Evolutionary conservation across 192 early-diverging fungal species (phyloP).

Genomic region (Rhizoclosmatium globosum): DNA sequence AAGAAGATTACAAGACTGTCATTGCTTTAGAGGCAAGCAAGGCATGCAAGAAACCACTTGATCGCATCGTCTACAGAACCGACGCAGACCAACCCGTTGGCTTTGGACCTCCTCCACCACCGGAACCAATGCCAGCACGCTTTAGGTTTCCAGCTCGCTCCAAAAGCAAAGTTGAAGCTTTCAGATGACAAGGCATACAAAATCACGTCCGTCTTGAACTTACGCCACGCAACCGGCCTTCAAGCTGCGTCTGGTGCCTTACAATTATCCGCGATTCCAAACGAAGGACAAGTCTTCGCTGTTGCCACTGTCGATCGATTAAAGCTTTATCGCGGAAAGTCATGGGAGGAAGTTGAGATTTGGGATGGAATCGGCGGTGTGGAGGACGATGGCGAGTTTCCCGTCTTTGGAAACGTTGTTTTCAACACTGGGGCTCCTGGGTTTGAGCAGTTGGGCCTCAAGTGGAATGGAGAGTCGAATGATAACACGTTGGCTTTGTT

Average conservation of each 20-base stretch:
- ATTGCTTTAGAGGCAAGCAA: not conserved
- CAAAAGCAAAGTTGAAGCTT: not conserved
- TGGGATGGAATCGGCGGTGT: constrained; percentile 1
- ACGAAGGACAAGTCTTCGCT: constrained; percentile 8
- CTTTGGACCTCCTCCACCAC: constrained; percentile 37
- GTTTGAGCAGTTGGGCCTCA: not conserved
- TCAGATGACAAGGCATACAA: not conserved
- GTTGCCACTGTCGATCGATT: constrained; percentile 43
- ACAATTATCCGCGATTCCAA: constrained; percentile 50
- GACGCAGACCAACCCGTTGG: not conserved
- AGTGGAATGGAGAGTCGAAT: not conserved
- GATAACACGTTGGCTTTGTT: not conserved
- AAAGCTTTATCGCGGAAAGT: not conserved
- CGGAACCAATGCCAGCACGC: constrained; percentile 30
- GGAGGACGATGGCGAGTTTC: not conserved
- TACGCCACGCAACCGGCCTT: not conserved
- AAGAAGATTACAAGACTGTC: not conserved
- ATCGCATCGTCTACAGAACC: not conserved
- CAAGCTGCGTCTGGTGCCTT: not conserved
- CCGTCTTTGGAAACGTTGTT: not conserved
- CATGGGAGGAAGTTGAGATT: constrained; percentile 32
- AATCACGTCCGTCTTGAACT: not conserved
- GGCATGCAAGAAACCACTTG: not conserved
- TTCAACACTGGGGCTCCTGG: not conserved
- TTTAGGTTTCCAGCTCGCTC: constrained; percentile 57